phyloP scores from a whole-genome alignment of 2,329 filamentous ascomycete genomes.

The Ilyonectria destructans region DNA sequence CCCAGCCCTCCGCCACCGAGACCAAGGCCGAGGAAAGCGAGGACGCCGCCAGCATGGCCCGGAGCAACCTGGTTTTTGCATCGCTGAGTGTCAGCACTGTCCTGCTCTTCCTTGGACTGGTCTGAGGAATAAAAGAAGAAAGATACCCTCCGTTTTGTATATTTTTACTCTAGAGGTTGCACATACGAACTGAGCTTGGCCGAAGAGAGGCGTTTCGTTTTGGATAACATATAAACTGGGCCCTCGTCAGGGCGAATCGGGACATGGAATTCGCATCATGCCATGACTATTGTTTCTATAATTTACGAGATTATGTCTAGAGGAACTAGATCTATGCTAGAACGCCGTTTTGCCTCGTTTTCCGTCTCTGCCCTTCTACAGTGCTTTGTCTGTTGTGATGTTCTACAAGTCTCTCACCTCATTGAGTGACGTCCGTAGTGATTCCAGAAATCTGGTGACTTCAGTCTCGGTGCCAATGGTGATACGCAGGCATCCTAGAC shows the following conservation, averaged over 20 bases:
- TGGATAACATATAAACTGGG: slow-evolving; percentile 22
- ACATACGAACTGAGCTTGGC: slow-evolving; percentile 37
- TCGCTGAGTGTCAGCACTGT: slow-evolving; percentile 44
- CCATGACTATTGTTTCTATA: slow-evolving; percentile 44
- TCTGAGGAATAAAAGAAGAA: slow-evolving; percentile 19
- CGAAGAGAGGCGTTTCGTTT: slow-evolving; percentile 35
- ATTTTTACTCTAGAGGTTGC: slow-evolving; percentile 37
- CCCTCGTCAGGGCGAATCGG: slow-evolving; percentile 24
- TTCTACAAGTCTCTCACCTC: slow-evolving; percentile 58
- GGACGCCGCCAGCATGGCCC: slow-evolving; percentile 38
- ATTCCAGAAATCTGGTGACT: slow-evolving; percentile 82
- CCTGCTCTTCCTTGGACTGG: slow-evolving; percentile 40
- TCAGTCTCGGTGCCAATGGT: slow-evolving; percentile 94
- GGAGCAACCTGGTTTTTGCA: slow-evolving; percentile 38
- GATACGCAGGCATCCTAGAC: slow-evolving; percentile 89
- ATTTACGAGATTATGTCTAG: slow-evolving; percentile 48
- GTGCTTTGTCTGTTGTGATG: not conserved
- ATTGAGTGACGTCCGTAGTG: slow-evolving; percentile 70
- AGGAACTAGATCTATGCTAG: slow-evolving; percentile 41
- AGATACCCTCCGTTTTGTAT: slow-evolving; percentile 31
- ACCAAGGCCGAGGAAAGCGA: slow-evolving; percentile 33
- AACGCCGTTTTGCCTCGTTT: slow-evolving; percentile 40
- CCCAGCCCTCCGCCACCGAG: slow-evolving; percentile 20
- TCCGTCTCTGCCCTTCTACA: slow-evolving; percentile 17
- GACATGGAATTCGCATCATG: slow-evolving; percentile 36